A percentile compares a stretch with the other conserved stretches of the same genome.
phyloP scores from a whole-genome alignment of 352 stramenopile genomes.

The Globisporangium cederbergense region DNA sequence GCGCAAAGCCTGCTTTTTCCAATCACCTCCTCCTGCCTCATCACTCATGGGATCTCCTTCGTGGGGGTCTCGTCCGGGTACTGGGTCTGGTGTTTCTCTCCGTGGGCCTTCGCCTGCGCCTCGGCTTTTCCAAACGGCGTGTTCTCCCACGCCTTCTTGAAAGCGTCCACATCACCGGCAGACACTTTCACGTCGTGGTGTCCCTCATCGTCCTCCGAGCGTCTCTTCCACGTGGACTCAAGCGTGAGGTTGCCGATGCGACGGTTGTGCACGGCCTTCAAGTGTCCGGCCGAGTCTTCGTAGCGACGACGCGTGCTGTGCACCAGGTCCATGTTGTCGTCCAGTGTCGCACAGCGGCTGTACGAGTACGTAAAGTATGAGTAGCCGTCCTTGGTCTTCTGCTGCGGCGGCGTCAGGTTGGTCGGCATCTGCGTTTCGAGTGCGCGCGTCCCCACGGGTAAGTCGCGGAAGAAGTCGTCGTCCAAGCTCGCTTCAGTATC shows the following conservation, averaged over 20 bases:
- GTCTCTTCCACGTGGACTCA: conserved; percentile 51
- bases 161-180: conserved; percentile 31
- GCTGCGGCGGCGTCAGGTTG: conserved; percentile 25
- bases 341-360: conserved; percentile 51
- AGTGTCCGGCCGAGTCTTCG: conserved; percentile 50
- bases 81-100: conserved; percentile 34
- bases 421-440: conserved; percentile 42
- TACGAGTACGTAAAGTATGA: conserved; percentile 65
- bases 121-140: conserved; percentile 63
- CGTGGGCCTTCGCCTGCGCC: conserved; percentile 34
- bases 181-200: conserved; percentile 34
- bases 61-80: conserved; percentile 41
- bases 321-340: conserved; percentile 40
- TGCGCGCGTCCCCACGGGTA: conserved; percentile 40
- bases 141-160: conserved; percentile 46
- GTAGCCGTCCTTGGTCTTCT: conserved; percentile 43
- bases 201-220: conserved; percentile 37
- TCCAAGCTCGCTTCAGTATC: conserved; percentile 19
- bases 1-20: no score
- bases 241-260: conserved; percentile 37
- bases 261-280: conserved; percentile 65
- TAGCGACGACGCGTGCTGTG: conserved; percentile 63
- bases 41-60: conserved; percentile 44
- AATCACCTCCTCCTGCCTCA: neutral
- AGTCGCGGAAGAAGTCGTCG: conserved; percentile 50